Evolutionary conservation across 371 early-diverging fungal genomes (phyloP), one percentile per base, ranked within the genome.

Genomic region (Apophysomyces trapeziformis): DNA sequence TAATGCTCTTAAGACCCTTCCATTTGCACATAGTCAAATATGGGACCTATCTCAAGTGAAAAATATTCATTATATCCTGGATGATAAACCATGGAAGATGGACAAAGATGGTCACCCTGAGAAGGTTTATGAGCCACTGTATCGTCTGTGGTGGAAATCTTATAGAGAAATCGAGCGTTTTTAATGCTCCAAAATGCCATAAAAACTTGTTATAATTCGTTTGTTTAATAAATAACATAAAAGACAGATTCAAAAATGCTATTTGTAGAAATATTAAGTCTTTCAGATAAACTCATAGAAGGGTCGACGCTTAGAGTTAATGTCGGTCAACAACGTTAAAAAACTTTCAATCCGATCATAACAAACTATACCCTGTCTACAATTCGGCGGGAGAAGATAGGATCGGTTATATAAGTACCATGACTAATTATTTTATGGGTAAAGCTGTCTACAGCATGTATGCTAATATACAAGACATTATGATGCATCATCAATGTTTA

Each of bases 1-100:
- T 63, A 87, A 87, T 63, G 85, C 87, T 2, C 68, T 85, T 18
- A 85, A 85, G 57, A 83, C 84, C 4, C 67, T 85, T n/a, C 70
- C 72, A 11, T 66, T 58, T 46, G 74, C 75, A 39, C 87, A 87
- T 63, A 9, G 62, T 26, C 61, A 69, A 1, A 74, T 85, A 66
- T 87, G 87, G 87, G 57, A 73, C 32, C 50, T 68, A 2, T n/a
- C 50, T 0, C 41, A 58, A 35, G 64, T 78, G 0, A 76, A 77
- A 38, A 78, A 78, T 67, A 71, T 76, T 39, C 71, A 78, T 39
- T 78, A 71, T 45, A 78, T 78, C 9, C 44, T 73, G 14, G 50
- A 58, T 7, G 47, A 47, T 47, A 78, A 78, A 36, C 78, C 78
- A n/a, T 78, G 78, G 78, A 76, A 73, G 38, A 47, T 64, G 11